Conservation (phyloP, 148 eudicot species). For the Chenopodium quinoa region DNA sequence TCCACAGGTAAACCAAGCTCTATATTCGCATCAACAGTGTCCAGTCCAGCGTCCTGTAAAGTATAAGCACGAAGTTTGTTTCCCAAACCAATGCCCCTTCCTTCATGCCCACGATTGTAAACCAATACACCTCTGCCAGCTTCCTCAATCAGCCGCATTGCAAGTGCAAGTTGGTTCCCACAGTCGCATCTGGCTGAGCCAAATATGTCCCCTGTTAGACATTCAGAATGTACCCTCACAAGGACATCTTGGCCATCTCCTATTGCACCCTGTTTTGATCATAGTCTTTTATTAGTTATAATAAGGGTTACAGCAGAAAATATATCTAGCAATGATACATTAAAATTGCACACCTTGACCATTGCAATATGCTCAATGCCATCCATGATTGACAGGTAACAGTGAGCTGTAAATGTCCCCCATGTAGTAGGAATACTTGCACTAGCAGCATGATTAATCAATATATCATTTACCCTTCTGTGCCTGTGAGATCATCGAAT, state of each 20-base stretch:
- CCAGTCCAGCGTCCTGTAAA: conserved; percentile 44
- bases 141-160: conserved; percentile 11
- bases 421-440: conserved; percentile 24
- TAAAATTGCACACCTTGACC: conserved; percentile 39
- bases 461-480: conserved; percentile 51
- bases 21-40: conserved; percentile 48
- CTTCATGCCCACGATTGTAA: conserved; percentile 10
- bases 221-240: conserved; percentile 8
- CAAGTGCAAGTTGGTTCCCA: conserved; percentile 9
- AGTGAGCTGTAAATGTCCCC: conserved; percentile 2
- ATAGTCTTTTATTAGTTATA: neutral
- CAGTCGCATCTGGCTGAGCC: conserved; percentile 10
- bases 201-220: conserved; percentile 6
- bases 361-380: conserved; percentile 68
- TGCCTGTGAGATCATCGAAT: conserved; percentile 35
- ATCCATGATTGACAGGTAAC: conserved; percentile 48
- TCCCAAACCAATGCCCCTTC: conserved; percentile 10
- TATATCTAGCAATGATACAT: neutral
- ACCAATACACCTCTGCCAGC: conserved; percentile 10
- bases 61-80: conserved; percentile 1
- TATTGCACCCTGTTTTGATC: neutral
- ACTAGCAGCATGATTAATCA: conserved; percentile 54
- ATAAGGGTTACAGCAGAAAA: neutral
- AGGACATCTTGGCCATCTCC: neutral
- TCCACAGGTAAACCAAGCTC: conserved; percentile 46